Evolutionary conservation across 1,284 basidiomycete species (phyloP).

Genomic region (Albatrellus sp.): DNA sequence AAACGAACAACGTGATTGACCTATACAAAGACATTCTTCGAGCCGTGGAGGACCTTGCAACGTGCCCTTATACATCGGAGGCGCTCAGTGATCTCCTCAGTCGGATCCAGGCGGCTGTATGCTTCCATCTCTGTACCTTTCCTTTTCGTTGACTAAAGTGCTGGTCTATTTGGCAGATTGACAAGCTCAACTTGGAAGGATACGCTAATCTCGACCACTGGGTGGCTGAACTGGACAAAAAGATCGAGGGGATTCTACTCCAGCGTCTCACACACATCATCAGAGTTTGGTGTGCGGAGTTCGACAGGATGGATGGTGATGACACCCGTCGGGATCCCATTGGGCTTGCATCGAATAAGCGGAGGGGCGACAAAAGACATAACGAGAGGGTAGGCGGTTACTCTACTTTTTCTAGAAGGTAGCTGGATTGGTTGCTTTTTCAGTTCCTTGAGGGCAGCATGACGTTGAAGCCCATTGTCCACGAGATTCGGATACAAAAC

Average conservation of each 20-base stretch:
- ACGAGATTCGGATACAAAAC: slow-evolving; percentile 95
- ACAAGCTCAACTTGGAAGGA: slow-evolving; percentile 89
- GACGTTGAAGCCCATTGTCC: slow-evolving; percentile 72
- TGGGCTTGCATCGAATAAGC: slow-evolving; percentile 33
- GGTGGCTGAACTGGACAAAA: slow-evolving; percentile 81
- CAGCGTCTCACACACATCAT: slow-evolving; percentile 72
- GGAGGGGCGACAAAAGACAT: slow-evolving; percentile 47
- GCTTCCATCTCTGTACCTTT: slow-evolving; percentile 15
- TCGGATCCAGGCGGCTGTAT: slow-evolving; percentile 77
- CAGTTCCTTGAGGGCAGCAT: slow-evolving; percentile 63
- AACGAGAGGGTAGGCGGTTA: slow-evolving; percentile 51
- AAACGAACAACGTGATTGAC: slow-evolving; percentile 88
- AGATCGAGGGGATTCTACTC: slow-evolving; percentile 78
- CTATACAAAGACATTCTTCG: slow-evolving; percentile 79
- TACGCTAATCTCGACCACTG: slow-evolving; percentile 97
- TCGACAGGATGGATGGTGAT: slow-evolving; percentile 59
- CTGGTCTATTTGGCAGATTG: slow-evolving; percentile 49
- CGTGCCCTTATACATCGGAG: slow-evolving; percentile 76
- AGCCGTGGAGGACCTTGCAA: slow-evolving; percentile 77
- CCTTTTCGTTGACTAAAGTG: neutral
- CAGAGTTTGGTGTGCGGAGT: slow-evolving; percentile 81
- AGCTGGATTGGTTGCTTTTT: neutral
- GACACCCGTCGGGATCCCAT: slow-evolving; percentile 42
- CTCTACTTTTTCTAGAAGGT: slow-evolving; percentile 2
- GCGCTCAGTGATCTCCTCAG: slow-evolving; percentile 71